A percentile compares a stretch with the other conserved stretches of the same genome.
phyloP scores from a whole-genome alignment of 2,329 filamentous ascomycete species.

The Cercospora sesami region DNA sequence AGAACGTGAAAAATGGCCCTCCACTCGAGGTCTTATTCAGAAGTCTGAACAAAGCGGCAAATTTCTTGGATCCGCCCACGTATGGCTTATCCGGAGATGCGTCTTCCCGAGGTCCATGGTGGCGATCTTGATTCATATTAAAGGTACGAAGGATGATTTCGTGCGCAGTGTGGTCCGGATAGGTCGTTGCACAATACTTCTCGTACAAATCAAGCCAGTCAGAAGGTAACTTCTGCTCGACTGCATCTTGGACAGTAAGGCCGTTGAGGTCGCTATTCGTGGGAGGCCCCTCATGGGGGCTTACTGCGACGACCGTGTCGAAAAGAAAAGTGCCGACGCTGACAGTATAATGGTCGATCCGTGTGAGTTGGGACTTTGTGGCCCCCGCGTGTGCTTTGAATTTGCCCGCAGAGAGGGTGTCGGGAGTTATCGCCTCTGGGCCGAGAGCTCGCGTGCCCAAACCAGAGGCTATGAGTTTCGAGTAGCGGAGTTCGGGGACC shows the following conservation, averaged over 20 bases:
- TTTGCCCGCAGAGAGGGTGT: constrained; percentile 1
- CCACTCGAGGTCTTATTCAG: not conserved
- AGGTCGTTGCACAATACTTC: not conserved
- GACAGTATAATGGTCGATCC: constrained; percentile 1
- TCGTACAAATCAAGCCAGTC: constrained; percentile 9
- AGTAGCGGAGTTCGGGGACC: constrained; percentile 8
- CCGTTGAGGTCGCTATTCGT: not conserved
- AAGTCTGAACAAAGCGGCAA: not conserved
- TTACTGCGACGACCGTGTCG: constrained; percentile 7
- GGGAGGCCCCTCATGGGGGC: not conserved
- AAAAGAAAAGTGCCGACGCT: not conserved
- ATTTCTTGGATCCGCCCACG: not conserved
- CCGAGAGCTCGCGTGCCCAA: constrained; percentile 2
- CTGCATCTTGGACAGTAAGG: constrained; percentile 1
- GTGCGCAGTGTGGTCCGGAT: not conserved
- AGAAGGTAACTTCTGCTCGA: constrained; percentile 3
- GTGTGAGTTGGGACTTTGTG: not conserved
- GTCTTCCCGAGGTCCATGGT: not conserved
- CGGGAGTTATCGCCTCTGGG: constrained; percentile 7
- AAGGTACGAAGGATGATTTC: constrained; percentile 3
- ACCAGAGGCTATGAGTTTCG: not conserved
- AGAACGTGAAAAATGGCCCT: constrained; percentile 13
- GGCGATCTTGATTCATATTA: constrained; percentile 4
- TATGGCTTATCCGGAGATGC: not conserved
- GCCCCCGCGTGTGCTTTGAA: constrained; percentile 7